Evolutionary conservation across 768 basidiomycete genomes (phyloP), one percentile per base, ranked within the genome.

Genomic region (Cyclocybe cylindracea): DNA sequence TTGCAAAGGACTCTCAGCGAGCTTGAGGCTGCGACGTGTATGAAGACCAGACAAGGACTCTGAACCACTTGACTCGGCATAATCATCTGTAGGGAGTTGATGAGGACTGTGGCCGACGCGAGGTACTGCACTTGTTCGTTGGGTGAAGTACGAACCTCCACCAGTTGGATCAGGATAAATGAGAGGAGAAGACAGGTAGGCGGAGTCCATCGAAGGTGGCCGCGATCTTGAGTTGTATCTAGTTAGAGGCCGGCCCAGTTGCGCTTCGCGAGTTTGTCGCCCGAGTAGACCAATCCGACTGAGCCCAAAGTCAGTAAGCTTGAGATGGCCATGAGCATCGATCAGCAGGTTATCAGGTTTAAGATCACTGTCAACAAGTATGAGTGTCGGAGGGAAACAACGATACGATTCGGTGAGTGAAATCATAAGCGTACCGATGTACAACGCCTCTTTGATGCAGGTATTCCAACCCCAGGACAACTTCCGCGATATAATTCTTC

Each of bases 331-430:
- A 61, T 94, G 87, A 44, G 91, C 83, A 70, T 99, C 96, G 61
- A 99, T 98, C 36, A 99, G 88, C 37, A 99, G 74, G 64, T 99
- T 99, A 72, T 99, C 97, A 10, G 97, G 97, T 67, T 98, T 98
- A 54, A 98, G 71, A 66, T 98, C 97, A 74, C 97, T 97, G 64
- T 31, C 62, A 49, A 51, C n/a, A 39, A 57, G 50, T 58, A 24
- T 24, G 24, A 24, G 24, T 24, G 24, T 24, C 24, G 24, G 24
- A 50, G 48, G 51, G 16, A 53, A 53, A 24, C 44, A 33, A 53
- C 46, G 14, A 10, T 32, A 3, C 16, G 6, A 33, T 34, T 4
- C 19, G 29, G 47, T 36, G 41, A 39, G 39, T n/a, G 19, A 32
- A 31, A 44, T 24, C 24, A 1, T 33, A 52, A 29, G 68, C 87